phyloP scores from a whole-genome alignment of 2,329 filamentous ascomycete genomes.

The Metarhizium rileyi region DNA sequence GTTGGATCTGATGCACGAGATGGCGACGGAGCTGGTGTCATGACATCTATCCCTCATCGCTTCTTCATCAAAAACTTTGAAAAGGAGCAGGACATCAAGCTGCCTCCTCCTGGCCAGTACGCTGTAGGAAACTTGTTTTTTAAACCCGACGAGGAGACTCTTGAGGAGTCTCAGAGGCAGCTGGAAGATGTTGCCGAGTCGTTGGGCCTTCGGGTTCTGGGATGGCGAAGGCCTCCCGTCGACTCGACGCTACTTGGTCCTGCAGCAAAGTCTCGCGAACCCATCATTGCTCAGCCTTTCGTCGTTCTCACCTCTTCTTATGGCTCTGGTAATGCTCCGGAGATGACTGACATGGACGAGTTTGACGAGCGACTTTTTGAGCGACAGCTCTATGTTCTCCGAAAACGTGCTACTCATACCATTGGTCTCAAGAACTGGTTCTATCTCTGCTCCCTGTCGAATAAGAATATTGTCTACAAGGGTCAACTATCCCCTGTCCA shows the following conservation, averaged over 20 bases:
- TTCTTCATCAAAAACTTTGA: conserved; percentile 99
- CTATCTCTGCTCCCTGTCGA: conserved; percentile 91
- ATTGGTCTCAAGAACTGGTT: conserved; percentile 98
- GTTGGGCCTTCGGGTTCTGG: conserved; percentile 79
- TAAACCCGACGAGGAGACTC: conserved; percentile 84
- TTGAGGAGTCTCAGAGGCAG: conserved; percentile 82
- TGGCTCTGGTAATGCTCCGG: conserved; percentile 69
- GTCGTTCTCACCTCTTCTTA: conserved; percentile 82
- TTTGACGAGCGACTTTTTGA: conserved; percentile 86
- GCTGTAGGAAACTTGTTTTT: conserved; percentile 97
- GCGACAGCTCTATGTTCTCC: conserved; percentile 84
- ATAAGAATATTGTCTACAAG: conserved; percentile 99
- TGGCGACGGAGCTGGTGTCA: conserved; percentile 96
- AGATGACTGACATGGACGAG: conserved; percentile 64
- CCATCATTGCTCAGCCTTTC: conserved; percentile 90
- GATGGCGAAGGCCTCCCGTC: conserved; percentile 91
- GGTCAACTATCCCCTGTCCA: conserved; percentile 88
- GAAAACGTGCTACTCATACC: conserved; percentile 89
- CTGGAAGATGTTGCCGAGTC: conserved; percentile 91
- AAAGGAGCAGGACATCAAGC: conserved; percentile 75
- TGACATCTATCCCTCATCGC: conserved; percentile 97
- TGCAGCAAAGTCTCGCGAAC: conserved; percentile 87
- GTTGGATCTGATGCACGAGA: conserved; percentile 97
- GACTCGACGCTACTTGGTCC: conserved; percentile 90
- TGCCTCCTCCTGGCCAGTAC: conserved; percentile 86